Base-by-base conservation (phyloP, 441 rosid genomes). In the Manihot esculenta region DNA sequence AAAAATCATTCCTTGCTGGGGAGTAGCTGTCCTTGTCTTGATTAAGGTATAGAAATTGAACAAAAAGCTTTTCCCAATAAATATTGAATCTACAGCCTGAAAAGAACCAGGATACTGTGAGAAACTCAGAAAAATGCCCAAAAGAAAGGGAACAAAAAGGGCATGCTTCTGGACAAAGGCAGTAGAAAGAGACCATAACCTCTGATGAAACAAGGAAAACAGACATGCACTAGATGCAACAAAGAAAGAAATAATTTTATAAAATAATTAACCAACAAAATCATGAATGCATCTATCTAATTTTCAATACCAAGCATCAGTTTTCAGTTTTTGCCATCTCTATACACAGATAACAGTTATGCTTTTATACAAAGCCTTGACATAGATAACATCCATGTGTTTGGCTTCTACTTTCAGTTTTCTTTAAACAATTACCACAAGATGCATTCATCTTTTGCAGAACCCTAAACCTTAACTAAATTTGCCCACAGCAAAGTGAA, bases 1-100 rank as follows among this genome's bases (percentile, higher is more conserved):
- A 83, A 80, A 82, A 67, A 71, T 75, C 89, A 87, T 82, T 78
- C 92, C 84, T 75, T 60, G 80, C 72, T 61, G 81, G 66, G 74
- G 78, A 77, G 66, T 71, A 78, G 80, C 72, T 20, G 74, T 67
- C 77, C 59, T 74, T 81, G 72, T 77, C 81, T 80, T 33, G 70
- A 73, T 47, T 66, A 59, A 55, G 23, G 10, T 62, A 23, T 21
- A 3, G 26, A 72, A 14, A 57, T 21, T 26, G 62, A 57, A 23
- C 62, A 57, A 59, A 33, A 59, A 59, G 44, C 64, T 59, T 59
- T 27, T 59, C 42, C 41, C 64, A 59, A 59, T 6, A 17, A 59
- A 59, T 3, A 15, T 17, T 59, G 9, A 44, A 33, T 14, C 64
- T 27, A 59, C 64, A 33, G 64, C 64, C 64, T 30, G 64, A 59